Conservation (phyloP, 2,329 filamentous ascomycete species). For the Fusarium floridanum region DNA sequence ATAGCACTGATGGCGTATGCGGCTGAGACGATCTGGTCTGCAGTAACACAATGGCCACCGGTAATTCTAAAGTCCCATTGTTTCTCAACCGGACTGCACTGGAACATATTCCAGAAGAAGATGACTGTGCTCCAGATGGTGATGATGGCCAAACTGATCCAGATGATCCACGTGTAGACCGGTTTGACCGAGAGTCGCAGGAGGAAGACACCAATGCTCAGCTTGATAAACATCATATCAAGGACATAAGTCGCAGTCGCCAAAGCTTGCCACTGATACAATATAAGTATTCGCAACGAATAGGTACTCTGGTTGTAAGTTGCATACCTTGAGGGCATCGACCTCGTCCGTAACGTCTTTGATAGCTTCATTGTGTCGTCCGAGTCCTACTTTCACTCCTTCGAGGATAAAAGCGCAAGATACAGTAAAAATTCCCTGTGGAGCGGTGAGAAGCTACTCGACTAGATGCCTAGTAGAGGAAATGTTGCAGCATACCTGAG, state of each 20-base stretch:
- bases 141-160: slow-evolving; percentile 60
- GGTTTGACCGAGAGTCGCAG: slow-evolving; percentile 61
- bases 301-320: background rate
- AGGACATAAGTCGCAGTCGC: slow-evolving; percentile 64
- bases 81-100: slow-evolving; percentile 63
- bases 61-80: slow-evolving; percentile 67
- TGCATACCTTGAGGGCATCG: slow-evolving; percentile 59
- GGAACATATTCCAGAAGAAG: slow-evolving; percentile 66
- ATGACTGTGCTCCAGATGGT: slow-evolving; percentile 60
- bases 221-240: slow-evolving; percentile 69
- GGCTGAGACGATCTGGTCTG: slow-evolving; percentile 59
- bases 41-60: slow-evolving; percentile 57
- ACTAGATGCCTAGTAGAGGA: background rate
- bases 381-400: slow-evolving; percentile 59
- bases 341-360: slow-evolving; percentile 55
- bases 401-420: slow-evolving; percentile 61
- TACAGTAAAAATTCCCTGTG: slow-evolving; percentile 60
- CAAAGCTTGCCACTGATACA: slow-evolving; percentile 62
- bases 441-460: slow-evolving; percentile 3
- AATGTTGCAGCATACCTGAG: slow-evolving; percentile 54
- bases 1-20: slow-evolving; percentile 66
- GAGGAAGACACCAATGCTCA: slow-evolving; percentile 67
- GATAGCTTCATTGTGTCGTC: slow-evolving; percentile 62
- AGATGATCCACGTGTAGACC: slow-evolving; percentile 63
- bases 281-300: slow-evolving; percentile 21